Base-by-base conservation (phyloP, 2,329 filamentous ascomycete genomes). In the Epichloe sibirici region DNA sequence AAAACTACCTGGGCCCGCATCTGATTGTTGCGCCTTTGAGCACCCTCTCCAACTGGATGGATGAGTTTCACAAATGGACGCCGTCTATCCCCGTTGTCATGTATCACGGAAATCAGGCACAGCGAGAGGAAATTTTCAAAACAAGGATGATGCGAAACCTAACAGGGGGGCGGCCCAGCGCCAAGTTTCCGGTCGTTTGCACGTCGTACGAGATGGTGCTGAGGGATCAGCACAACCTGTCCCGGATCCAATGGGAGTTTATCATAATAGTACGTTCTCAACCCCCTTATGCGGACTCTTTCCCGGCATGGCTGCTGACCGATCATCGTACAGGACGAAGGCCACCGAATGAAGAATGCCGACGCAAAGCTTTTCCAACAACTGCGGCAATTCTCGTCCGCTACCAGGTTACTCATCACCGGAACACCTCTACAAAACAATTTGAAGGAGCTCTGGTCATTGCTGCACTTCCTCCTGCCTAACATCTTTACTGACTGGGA, bases 151-250 rank as follows among this genome's bases (percentile, higher is more conserved):
- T 83, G 65, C 79, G 78, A 44, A 73, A 88, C 55, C 80, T 91
- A 13, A 78, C 81, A 12, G 78, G 68, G 68, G 8, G 83, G 0
- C 67, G 74, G 2, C 78, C 78, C 0, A 79, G 71, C 0, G 71
- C 77, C 1, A 78, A 85, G 45, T 98, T 97, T 56, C 93, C 93
- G 0, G 85, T 98, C 0, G 86, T 97, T 0, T 90, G 90, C 62
- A 98, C 93, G 0, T 94, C 86, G 40, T 97, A 97, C 61, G 93
- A 98, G 65, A 96, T 98, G 64, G 90, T 94, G 51, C 84, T 98
- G 69, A 85, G 89, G 60, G 93, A 98, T 64, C 82, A 88, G 39
- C 85, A 89, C 50, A 84, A 84, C 38, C 71, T 98, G 5, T 82
- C 83, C 0, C 85, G 86, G 53, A 91, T 95, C 53, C 85, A 90